phyloP scores from a whole-genome alignment of 805 yeast species.

The Vanderwaltozyma verrucispora region DNA sequence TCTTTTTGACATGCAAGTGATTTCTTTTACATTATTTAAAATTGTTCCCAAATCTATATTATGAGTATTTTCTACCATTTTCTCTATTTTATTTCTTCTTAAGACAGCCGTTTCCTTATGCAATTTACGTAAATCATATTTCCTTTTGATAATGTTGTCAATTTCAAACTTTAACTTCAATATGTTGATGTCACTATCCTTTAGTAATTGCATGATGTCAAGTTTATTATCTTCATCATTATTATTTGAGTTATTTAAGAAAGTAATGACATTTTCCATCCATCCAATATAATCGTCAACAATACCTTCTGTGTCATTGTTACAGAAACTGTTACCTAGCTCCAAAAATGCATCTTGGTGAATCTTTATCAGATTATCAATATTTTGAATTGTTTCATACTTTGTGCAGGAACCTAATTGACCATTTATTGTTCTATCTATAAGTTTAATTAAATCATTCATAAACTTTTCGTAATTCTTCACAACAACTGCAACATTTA shows the following conservation, averaged over 20 bases:
- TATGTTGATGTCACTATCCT: constrained; percentile 16
- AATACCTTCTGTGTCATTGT: constrained; percentile 59
- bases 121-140: constrained; percentile 27
- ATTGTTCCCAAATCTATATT: neutral
- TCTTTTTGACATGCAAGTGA: neutral
- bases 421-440: constrained; percentile 42
- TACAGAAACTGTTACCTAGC: constrained; percentile 69
- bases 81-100: neutral
- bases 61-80: neutral
- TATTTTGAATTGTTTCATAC: constrained; percentile 41
- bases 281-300: constrained; percentile 65
- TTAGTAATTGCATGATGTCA: constrained; percentile 12
- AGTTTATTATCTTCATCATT: constrained; percentile 37
- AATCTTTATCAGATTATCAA: constrained; percentile 53
- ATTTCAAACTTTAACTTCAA: constrained; percentile 30
- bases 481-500: constrained; percentile 54
- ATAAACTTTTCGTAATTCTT: constrained; percentile 55
- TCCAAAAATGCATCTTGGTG: constrained; percentile 64
- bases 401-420: constrained; percentile 40
- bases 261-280: constrained; percentile 55
- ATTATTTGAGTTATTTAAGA: constrained; percentile 40
- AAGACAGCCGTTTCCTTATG: constrained; percentile 18
- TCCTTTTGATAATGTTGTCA: constrained; percentile 30
- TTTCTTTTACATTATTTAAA: neutral
- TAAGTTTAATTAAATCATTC: constrained; percentile 50